Percentiles rank a stretch among this genome's conserved stretches.
phyloP scores from a whole-genome alignment of 73 alveolate species.

The Stentor roeselii region DNA sequence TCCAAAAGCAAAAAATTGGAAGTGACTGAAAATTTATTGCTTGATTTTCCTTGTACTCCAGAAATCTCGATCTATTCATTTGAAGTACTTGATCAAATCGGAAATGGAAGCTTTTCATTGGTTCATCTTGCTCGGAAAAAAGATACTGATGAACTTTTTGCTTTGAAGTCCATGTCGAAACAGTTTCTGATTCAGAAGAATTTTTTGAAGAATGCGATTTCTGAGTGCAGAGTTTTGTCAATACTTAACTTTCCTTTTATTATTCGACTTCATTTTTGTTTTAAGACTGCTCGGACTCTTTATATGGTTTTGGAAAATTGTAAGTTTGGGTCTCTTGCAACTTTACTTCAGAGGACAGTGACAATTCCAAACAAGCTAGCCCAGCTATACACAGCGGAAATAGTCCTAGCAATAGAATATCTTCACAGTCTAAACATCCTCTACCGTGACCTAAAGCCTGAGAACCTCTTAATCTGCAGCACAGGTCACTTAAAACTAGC shows the following conservation, averaged over 20 bases:
- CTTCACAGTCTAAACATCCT: constrained; percentile 56
- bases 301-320: constrained; percentile 28
- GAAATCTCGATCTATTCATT: background rate
- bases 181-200: constrained; percentile 4
- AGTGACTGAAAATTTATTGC: background rate
- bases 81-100: constrained; percentile 13
- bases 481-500: constrained; percentile 63
- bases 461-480: constrained; percentile 55
- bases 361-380: constrained; percentile 50
- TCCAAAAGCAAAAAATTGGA: background rate
- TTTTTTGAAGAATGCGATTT: background rate
- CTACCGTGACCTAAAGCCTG: constrained; percentile 76
- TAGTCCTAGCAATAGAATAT: constrained; percentile 71
- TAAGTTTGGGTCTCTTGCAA: constrained; percentile 30
- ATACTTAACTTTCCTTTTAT: constrained; percentile 33
- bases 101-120: constrained; percentile 32
- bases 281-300: constrained; percentile 25
- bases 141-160: constrained; percentile 23
- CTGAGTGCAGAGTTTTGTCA: constrained; percentile 21
- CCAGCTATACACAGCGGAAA: constrained; percentile 61
- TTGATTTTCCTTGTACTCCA: background rate
- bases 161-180: constrained; percentile 28
- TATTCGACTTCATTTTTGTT: background rate
- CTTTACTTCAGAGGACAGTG: background rate
- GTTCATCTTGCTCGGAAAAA: constrained; percentile 23